Percentiles rank a stretch among this genome's conserved stretches.
Evolutionary conservation across 2,329 filamentous ascomycete genomes (phyloP).

Genomic region (Emergomyces orientalis): DNA sequence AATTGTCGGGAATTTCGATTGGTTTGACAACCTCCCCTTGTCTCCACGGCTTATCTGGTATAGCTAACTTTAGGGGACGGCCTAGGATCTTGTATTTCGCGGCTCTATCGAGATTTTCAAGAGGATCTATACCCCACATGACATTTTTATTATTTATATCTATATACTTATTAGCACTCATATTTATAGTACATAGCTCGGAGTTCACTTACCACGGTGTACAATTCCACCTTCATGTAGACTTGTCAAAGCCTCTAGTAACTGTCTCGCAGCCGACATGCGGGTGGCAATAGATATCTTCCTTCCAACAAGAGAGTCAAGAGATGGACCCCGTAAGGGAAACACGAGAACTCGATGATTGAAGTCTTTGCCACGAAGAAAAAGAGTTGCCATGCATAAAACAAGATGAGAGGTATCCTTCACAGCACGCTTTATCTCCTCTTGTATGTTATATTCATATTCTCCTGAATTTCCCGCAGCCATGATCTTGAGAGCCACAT

Average conservation of each 20-base stretch:
- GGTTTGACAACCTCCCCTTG: conserved; percentile 5
- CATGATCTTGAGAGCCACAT: too few relatives aligned
- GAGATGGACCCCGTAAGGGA: conserved; percentile 2
- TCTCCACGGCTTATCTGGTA: conserved; percentile 2
- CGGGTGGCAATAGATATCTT: conserved; percentile 5
- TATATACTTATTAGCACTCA: background rate
- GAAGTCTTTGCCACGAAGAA: conserved; percentile 4
- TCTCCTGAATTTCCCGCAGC: too few relatives aligned
- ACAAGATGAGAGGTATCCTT: conserved; percentile 7
- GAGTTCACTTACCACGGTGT: background rate
- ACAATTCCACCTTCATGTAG: conserved; percentile 7
- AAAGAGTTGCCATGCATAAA: background rate
- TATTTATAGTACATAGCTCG: background rate
- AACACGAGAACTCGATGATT: conserved; percentile 14
- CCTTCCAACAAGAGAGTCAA: background rate
- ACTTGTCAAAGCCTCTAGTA: conserved; percentile 3
- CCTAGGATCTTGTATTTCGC: conserved; percentile 4
- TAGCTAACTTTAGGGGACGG: conserved; percentile 3
- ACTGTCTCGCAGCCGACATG: conserved; percentile 8
- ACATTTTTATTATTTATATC: conserved; percentile 7
- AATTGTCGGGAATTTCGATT: conserved; percentile 6
- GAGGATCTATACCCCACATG: conserved; percentile 4
- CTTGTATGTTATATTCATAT: conserved; percentile 2
- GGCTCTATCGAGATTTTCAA: background rate
- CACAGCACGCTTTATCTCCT: conserved; percentile 2